Conservation (phyloP, 2,329 filamentous ascomycete species). For the Spiromastix sp. region DNA sequence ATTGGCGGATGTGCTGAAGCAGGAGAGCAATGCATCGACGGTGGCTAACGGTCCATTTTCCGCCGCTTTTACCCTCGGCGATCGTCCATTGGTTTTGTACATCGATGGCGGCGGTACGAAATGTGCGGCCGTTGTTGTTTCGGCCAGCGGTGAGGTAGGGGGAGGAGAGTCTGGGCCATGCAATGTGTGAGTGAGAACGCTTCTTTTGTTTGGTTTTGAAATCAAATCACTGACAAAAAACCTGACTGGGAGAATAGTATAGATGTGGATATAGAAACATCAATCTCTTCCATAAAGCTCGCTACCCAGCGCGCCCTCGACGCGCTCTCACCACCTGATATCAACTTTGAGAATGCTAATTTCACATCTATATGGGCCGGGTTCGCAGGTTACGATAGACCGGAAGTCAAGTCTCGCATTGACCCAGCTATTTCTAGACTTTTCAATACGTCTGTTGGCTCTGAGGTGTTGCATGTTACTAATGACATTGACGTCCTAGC, state of each 20-base stretch:
- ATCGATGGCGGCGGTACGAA: conserved; percentile 36
- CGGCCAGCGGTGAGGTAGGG: conserved; percentile 15
- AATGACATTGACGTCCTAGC: conserved; percentile 33
- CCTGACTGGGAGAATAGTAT: too few species aligned
- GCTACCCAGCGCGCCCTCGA: conserved; percentile 20
- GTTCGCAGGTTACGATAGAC: conserved; percentile 31
- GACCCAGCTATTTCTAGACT: conserved; percentile 17
- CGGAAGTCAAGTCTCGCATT: conserved; percentile 18
- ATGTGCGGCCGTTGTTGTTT: conserved; percentile 29
- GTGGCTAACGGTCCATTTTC: not conserved
- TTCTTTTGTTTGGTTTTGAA: too few species aligned
- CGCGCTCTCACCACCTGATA: not conserved
- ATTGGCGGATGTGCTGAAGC: conserved; percentile 15
- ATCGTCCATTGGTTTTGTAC: conserved; percentile 21
- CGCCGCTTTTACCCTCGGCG: conserved; percentile 3
- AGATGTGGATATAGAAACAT: conserved; percentile 17
- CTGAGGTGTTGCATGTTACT: conserved; percentile 20
- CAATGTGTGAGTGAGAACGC: conserved; percentile 27
- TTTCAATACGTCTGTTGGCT: conserved; percentile 15
- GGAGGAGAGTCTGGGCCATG: conserved; percentile 27
- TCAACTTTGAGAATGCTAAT: not conserved
- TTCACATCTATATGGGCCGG: conserved; percentile 31
- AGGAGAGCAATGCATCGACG: not conserved
- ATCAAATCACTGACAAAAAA: too few species aligned
- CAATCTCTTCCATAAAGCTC: conserved; percentile 13